Evolutionary conservation across 495 filamentous ascomycete species (phyloP).

Genomic region (Penicillium turbatum): DNA sequence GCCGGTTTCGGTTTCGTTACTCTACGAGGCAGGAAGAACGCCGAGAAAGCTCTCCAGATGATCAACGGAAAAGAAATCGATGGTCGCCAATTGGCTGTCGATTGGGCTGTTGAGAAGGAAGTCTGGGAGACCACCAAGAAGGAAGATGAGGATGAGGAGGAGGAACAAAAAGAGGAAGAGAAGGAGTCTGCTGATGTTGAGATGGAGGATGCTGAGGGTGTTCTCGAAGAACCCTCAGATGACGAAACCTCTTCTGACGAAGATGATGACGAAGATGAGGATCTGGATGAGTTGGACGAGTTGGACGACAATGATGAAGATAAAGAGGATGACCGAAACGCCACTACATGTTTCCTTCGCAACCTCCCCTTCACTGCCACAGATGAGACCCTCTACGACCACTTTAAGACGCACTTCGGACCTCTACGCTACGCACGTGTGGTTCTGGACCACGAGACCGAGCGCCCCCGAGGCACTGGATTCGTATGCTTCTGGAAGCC

Average conservation of each 20-base stretch:
- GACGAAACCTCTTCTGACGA: slow-evolving; percentile 23
- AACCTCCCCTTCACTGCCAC: slow-evolving; percentile 86
- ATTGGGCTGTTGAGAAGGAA: slow-evolving; percentile 93
- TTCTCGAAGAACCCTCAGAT: slow-evolving; percentile 21
- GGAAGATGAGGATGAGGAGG: slow-evolving; percentile 30
- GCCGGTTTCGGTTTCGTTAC: slow-evolving; percentile 92
- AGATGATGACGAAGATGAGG: slow-evolving; percentile 29
- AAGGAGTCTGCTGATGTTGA: slow-evolving; percentile 29
- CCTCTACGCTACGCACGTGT: slow-evolving; percentile 80
- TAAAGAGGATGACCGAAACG: slow-evolving; percentile 52
- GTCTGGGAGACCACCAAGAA: slow-evolving; percentile 67
- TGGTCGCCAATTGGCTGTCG: slow-evolving; percentile 80
- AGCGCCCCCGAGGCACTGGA: slow-evolving; percentile 82
- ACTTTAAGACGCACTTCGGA: slow-evolving; percentile 76
- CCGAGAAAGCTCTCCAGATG: slow-evolving; percentile 77
- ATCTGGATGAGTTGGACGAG: slow-evolving; percentile 14
- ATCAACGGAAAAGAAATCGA: slow-evolving; percentile 90
- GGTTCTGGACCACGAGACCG: slow-evolving; percentile 78
- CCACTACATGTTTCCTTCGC: slow-evolving; percentile 81
- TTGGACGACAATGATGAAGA: slow-evolving; percentile 50
- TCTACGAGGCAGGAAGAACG: slow-evolving; percentile 82
- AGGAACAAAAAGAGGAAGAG: slow-evolving; percentile 26
- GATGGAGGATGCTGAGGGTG: slow-evolving; percentile 36
- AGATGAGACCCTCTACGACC: slow-evolving; percentile 73
- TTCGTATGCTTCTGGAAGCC: slow-evolving; percentile 88